phyloP scores from a whole-genome alignment of 768 basidiomycete species.

The Lepiota venenata region DNA sequence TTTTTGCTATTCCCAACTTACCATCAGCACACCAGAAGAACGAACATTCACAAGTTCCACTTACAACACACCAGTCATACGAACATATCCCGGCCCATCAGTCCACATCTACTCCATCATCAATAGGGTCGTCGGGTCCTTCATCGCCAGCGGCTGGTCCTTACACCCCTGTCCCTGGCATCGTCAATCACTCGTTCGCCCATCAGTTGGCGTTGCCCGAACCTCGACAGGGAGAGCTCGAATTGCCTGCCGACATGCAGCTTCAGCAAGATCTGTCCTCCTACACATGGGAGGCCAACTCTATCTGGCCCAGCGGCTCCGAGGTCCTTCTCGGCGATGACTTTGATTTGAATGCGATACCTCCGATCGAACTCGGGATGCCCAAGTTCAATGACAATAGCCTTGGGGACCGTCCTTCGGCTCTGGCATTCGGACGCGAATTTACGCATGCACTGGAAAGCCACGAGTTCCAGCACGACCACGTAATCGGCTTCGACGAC shows the following conservation, averaged over 20 bases:
- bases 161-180: slow-evolving; percentile 42
- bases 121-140: slow-evolving; percentile 45
- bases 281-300: slow-evolving; percentile 31
- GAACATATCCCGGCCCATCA: slow-evolving; percentile 37
- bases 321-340: slow-evolving; percentile 51
- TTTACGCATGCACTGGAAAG: slow-evolving; percentile 27
- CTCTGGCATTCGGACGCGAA: slow-evolving; percentile 30
- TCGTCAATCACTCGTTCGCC: slow-evolving; percentile 25
- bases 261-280: slow-evolving; percentile 35
- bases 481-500: slow-evolving; percentile 36
- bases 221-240: slow-evolving; percentile 31
- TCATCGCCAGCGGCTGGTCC: slow-evolving; percentile 47
- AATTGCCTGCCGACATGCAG: slow-evolving; percentile 36
- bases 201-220: slow-evolving; percentile 15
- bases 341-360: slow-evolving; percentile 65
- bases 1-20: slow-evolving; percentile 34
- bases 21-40: slow-evolving; percentile 10
- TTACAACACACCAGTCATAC: neutral
- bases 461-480: slow-evolving; percentile 20
- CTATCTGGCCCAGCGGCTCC: slow-evolving; percentile 29
- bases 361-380: slow-evolving; percentile 58
- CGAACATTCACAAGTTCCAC: neutral
- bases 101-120: slow-evolving; percentile 48
- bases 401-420: slow-evolving; percentile 19
- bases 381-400: slow-evolving; percentile 36